phyloP scores from a whole-genome alignment of 768 basidiomycete genomes.

The Mycena sanguinolenta region DNA sequence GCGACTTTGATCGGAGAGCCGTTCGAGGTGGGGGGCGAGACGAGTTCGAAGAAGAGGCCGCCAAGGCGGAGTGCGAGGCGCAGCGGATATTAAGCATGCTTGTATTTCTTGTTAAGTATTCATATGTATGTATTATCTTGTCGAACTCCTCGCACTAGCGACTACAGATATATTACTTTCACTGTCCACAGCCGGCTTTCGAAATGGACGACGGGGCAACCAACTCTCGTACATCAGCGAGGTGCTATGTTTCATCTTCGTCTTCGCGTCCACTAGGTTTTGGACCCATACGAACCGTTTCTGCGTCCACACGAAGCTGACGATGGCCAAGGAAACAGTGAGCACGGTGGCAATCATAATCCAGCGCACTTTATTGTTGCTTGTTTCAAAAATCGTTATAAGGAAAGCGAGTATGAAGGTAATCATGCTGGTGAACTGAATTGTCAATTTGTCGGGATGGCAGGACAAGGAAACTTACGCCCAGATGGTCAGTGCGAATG shows the following conservation, averaged over 20 bases:
- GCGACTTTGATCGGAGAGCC: constrained; percentile 31
- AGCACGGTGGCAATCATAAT: background rate
- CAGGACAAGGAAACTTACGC: background rate
- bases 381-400: background rate
- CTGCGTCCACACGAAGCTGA: background rate
- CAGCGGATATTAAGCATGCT: background rate
- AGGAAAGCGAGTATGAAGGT: background rate
- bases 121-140: background rate
- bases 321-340: background rate
- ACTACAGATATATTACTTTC: no score
- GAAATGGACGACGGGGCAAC: no score
- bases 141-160: background rate
- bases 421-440: background rate
- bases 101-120: constrained; percentile 2
- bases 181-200: no score
- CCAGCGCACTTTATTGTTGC: background rate
- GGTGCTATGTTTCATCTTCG: background rate
- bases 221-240: no score
- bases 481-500: background rate
- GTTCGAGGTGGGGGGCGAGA: constrained; percentile 5
- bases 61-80: constrained; percentile 1
- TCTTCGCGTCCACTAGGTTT: background rate
- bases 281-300: background rate
- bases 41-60: background rate
- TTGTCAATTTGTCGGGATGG: background rate